Evolutionary conservation across 73 alveolate genomes (phyloP).

Genomic region (Paramecium bursaria): DNA sequence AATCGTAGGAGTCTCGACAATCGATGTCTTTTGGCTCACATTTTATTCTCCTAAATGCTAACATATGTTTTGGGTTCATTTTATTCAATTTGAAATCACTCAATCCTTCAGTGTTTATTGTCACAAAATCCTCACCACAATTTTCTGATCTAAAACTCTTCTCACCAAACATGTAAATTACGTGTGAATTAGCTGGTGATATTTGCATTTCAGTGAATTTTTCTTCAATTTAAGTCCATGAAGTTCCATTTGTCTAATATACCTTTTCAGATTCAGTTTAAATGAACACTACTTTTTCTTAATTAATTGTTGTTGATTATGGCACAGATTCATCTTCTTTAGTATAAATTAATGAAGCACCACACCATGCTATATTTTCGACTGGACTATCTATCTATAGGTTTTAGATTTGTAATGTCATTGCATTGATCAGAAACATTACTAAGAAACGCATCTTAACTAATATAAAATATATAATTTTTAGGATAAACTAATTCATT

Average conservation of each 20-base stretch:
- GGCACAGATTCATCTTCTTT: conserved; percentile 54
- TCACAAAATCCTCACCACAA: conserved; percentile 48
- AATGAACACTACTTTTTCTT: conserved; percentile 25
- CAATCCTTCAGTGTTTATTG: conserved; percentile 32
- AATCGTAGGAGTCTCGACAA: conserved; percentile 39
- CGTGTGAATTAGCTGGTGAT: conserved; percentile 56
- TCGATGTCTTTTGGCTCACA: conserved; percentile 47
- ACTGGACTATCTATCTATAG: conserved; percentile 56
- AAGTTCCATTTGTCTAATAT: conserved; percentile 46
- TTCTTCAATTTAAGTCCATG: conserved; percentile 39
- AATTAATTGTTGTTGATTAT: conserved; percentile 7
- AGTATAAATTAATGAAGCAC: conserved; percentile 43
- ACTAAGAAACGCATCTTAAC: no score
- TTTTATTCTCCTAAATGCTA: conserved; percentile 20
- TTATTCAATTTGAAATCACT: conserved; percentile 34
- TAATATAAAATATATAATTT: no score
- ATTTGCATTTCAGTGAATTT: conserved; percentile 13
- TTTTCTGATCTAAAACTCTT: conserved; percentile 53
- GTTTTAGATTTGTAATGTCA: no score
- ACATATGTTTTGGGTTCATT: conserved; percentile 28
- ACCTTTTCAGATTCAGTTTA: conserved; percentile 8
- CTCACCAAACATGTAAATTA: conserved; percentile 4
- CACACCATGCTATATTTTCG: conserved; percentile 45
- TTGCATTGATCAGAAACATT: no score
- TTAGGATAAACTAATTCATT: no score